Evolutionary conservation across 805 yeast genomes (phyloP), one percentile per base, ranked within the genome.

Genomic region (Wickerhamiella azymoides): DNA sequence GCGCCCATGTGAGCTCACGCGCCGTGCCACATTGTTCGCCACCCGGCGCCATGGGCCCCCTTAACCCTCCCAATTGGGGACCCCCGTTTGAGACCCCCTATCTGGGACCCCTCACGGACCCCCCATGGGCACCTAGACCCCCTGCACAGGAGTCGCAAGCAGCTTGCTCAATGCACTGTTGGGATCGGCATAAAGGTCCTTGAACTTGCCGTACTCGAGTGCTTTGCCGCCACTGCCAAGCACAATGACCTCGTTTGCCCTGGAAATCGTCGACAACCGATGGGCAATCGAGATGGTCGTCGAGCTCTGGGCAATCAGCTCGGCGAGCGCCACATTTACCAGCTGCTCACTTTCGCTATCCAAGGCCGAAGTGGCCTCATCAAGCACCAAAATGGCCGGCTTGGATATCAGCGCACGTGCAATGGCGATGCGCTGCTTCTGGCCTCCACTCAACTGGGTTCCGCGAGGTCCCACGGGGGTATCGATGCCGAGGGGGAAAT

Each of bases 351-450:
- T 80, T 46, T 82, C 83, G 10, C 93, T 77, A 58, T 89, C 97
- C 43, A 89, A 67, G 0, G 96, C 96, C 28, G 94, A 83, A 0
- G 97, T 89, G 11, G 96, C 95, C 61, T 89, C 97, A 61, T 89
- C 97, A 48, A 89, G 65, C 27, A 89, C 76, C 48, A 89, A 65
- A n/a, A 89, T 71, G 6, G 79, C 71, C 2, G 97, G 96, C 39
- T 78, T 71, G 44, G 83, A 69, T 43, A 89, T 70, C 44, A 89
- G 69, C 0, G 96, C 84, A 49, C 97, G 71, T 1, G 96, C 96
- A 48, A 89, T 69, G 7, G 96, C 94, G 38, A 89, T 78, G 54
- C 97, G 68, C 62, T 89, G 97, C 64, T 83, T 84, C 61, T 89
- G 97, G 13, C 97, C 97, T 17, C 96, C 97, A 50, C 94, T 81